Conservation (phyloP, 352 stramenopile species). For the Phytophthora boehmeriae region DNA sequence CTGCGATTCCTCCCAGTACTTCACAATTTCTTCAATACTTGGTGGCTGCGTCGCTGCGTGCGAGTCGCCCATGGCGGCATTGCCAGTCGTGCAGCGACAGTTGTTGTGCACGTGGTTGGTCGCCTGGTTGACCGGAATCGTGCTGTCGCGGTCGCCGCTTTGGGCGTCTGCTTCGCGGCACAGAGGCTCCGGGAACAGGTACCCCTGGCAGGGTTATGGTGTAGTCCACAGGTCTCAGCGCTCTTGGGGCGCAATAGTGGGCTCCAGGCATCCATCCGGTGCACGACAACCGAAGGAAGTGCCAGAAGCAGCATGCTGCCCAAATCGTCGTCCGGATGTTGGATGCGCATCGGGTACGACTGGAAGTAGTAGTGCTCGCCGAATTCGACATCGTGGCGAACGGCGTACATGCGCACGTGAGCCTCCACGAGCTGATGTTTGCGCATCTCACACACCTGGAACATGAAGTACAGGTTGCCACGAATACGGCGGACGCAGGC, state of each 20-base stretch:
- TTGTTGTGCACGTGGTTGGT: conserved; percentile 42
- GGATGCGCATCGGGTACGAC: conserved; percentile 93
- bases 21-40: conserved; percentile 61
- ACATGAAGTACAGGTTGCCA: conserved; percentile 94
- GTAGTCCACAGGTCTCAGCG: conserved; percentile 43
- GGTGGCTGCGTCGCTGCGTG: conserved; percentile 36
- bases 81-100: conserved; percentile 46
- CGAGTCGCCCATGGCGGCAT: conserved; percentile 18
- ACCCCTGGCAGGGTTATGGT: conserved; percentile 71
- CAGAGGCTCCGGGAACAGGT: conserved; percentile 75
- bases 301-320: conserved; percentile 89
- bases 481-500: conserved; percentile 90
- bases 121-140: conserved; percentile 31
- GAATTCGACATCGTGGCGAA: conserved; percentile 77
- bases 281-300: conserved; percentile 92
- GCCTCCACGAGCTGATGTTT: conserved; percentile 96
- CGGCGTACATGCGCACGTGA: conserved; percentile 94
- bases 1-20: conserved; percentile 80
- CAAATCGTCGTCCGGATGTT: conserved; percentile 94
- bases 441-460: conserved; percentile 89
- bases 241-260: conserved; percentile 86
- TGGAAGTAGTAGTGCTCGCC: conserved; percentile 89
- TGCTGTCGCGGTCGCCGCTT: conserved; percentile 64
- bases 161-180: conserved; percentile 62
- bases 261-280: conserved; percentile 92